Percentiles rank a stretch among this genome's conserved stretches.
Conservation (phyloP, 208 protist species). For the Leishmania tarentolae region DNA sequence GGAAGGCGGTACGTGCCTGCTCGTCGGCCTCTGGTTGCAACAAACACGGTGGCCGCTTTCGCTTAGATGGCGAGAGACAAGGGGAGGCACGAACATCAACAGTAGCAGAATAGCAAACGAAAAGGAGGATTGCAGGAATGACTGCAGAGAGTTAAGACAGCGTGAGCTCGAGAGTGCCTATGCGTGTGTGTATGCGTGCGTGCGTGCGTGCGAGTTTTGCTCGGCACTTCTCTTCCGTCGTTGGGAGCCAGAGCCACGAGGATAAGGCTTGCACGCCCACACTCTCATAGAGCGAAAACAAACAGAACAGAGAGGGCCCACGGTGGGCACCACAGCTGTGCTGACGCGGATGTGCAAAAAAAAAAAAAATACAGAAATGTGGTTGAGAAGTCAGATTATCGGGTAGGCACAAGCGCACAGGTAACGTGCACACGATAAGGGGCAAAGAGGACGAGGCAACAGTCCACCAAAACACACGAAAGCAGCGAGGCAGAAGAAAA, state of each 20-base stretch:
- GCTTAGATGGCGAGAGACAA: neutral
- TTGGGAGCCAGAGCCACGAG: neutral
- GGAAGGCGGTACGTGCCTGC: neutral
- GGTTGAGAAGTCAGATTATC: neutral
- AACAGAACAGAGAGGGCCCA: neutral
- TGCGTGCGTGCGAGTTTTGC: no score
- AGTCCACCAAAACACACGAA: neutral
- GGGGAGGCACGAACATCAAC: neutral
- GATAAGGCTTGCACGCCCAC: neutral
- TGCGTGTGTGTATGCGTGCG: no score
- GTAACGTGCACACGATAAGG: neutral
- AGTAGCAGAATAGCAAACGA: neutral
- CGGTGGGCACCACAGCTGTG: neutral
- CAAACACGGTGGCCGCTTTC: neutral
- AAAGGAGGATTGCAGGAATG: neutral
- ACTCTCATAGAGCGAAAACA: neutral
- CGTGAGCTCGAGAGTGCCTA: no score
- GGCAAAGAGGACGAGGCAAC: neutral
- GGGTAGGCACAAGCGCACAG: neutral
- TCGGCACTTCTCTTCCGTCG: neutral
- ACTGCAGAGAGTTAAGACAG: neutral
- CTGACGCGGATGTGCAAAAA: neutral
- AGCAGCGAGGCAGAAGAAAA: neutral
- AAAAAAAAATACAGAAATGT: neutral
- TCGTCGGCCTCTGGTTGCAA: neutral